Base-by-base conservation (phyloP, 2,329 filamentous ascomycete species). In the Verticillium dahliae region DNA sequence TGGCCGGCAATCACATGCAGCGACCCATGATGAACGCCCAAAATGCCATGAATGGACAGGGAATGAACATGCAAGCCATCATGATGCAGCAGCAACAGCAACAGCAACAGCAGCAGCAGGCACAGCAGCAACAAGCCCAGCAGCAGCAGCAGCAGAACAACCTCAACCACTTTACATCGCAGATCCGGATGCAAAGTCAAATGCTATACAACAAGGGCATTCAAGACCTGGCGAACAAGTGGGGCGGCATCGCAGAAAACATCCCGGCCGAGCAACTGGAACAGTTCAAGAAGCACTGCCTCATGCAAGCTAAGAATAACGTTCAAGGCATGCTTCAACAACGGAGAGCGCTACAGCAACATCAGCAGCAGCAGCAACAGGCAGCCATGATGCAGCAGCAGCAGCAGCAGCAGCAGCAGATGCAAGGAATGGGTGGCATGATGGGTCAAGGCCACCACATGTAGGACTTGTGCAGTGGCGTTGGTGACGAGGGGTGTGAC, bases 391-490 rank as follows among this genome's bases (percentile, higher is more conserved):
- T 74, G 62, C 76, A 77, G 63, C 76, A 77, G 56, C 74, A 77
- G 60, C 75, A n/a, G n/a, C n/a, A 73, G 27, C 70, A 70, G 37
- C 66, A 67, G 56, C 67, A 69, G 52, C 70, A 72, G 37, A 79
- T 84, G 75, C 80, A 83, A 62, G 79, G 79, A 6, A 83, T 85
- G 78, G 77, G 79, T 60, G 76, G 78, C 33, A 84, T 85, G 78
- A 82, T 82, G 80, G 78, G 78, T 34, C 56, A 39, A 11, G 58
- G 58, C 13, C 75, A 75, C 22, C 79, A 81, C 66, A 81, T 81
- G 78, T 80, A 74, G 69, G 58, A 52, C 18, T n/a, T 52, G n/a
- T 52, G 7, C 15, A 27, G 45, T 52, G 45, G 45, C 45, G 22
- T 52, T 4, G 10, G 7, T 9, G 18, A 39, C 35, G 35, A 41